Base-by-base conservation (phyloP, 441 rosid species). In the Populus hybrid region DNA sequence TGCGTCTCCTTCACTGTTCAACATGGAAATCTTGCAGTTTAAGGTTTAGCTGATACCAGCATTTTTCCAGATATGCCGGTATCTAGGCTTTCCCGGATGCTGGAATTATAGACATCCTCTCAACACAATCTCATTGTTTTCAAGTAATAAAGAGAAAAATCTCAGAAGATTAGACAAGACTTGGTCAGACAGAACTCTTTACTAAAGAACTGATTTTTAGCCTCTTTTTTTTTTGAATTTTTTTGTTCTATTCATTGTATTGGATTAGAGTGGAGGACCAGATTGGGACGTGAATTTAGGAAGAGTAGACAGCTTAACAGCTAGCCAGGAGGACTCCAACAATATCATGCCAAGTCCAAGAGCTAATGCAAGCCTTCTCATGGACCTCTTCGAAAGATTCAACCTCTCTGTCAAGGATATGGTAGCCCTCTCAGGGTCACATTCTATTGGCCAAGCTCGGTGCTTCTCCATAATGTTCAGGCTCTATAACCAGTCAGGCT, bases 341-440 rank as follows among this genome's bases (percentile, higher is more conserved):
- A 79, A 85, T 24, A 83, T 94, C 72, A 94, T 95, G 97, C 98
- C 99, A 21, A 95, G 97, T 74, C 99, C 99, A 42, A 89, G 98
- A 86, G 91, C 94, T 26, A 87, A 94, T 70, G 97, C 97, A 3
- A 91, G 86, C 70, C 79, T 2, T 71, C 89, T 95, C 66, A 85
- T 92, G 0, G 85, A 89, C 77, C 89, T 95, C 6, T 94, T 95
- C 74, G 35, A 76, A 19, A 82, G 77, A 77, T 90, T 87, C 86
- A 76, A 89, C 71, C 98, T 95, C 59, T 94, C 97, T 0, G 81
- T 85, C 7, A 87, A 84, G 75, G 98, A 95, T 83, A 82, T 89
- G 65, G 97, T 95, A 8, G 98, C 97, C 74, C 95, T 95, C 71
- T 95, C 99, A 0, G 99, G 98, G 9, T 91, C 99, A 67, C 99